A percentile compares a stretch with the other conserved stretches of the same genome.
Evolutionary conservation across 257 asterid genomes (phyloP).

Genomic region (Eucommia ulmoides): DNA sequence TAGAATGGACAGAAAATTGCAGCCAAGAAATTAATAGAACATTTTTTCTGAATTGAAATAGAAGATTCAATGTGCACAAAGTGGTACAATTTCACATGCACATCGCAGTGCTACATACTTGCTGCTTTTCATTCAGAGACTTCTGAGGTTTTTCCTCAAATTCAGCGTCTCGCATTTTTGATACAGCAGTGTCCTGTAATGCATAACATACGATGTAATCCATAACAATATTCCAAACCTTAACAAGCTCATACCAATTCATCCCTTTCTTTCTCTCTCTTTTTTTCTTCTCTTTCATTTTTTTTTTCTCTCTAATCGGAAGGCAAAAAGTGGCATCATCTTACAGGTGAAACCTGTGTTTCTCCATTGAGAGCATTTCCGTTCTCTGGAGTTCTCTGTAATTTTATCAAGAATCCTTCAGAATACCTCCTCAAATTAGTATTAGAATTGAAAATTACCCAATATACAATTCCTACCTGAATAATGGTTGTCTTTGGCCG

Average conservation of each 20-base stretch:
- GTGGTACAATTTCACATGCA: constrained; percentile 5
- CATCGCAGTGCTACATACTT: constrained; percentile 31
- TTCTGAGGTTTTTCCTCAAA: constrained; percentile 91
- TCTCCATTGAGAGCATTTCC: constrained; percentile 65
- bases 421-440: constrained; percentile 14
- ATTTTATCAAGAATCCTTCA: constrained; percentile 16
- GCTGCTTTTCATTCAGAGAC: constrained; percentile 87
- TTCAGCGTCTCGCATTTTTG: constrained; percentile 66
- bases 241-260: not conserved
- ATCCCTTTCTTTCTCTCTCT: too few species aligned
- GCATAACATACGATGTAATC: constrained; percentile 15
- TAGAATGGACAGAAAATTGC: constrained; percentile 14
- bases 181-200: constrained; percentile 44
- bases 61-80: constrained; percentile 2
- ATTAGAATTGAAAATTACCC: constrained; percentile 11
- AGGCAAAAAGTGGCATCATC: constrained; percentile 5
- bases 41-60: not conserved
- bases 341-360: constrained; percentile 41
- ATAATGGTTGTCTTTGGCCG: constrained; percentile 64
- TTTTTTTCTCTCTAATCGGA: constrained; percentile 2
- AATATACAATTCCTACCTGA: constrained; percentile 36
- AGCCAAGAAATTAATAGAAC: constrained; percentile 3
- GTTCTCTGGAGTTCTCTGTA: constrained; percentile 77
- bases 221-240: not conserved
- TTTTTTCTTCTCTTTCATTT: not conserved